Conservation (phyloP, 495 filamentous ascomycete genomes). For the Geoglossum glabrum region DNA sequence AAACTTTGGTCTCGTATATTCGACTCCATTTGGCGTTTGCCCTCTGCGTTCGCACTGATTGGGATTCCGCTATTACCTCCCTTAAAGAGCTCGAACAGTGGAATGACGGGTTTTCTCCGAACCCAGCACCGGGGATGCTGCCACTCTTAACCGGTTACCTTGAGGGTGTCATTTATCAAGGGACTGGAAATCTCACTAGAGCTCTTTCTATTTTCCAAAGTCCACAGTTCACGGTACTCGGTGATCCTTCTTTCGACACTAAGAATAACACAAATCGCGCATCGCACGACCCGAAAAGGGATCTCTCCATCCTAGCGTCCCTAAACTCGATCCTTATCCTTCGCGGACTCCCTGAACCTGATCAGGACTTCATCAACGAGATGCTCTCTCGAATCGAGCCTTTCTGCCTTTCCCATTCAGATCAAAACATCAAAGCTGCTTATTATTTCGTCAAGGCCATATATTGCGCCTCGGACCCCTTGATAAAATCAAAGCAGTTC, state of each 20-base stretch:
- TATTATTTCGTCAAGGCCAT: conserved; percentile 61
- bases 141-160: conserved; percentile 41
- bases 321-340: conserved; percentile 74
- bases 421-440: conserved; percentile 54
- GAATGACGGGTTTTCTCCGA: neutral
- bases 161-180: conserved; percentile 56
- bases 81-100: conserved; percentile 4
- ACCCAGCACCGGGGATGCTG: conserved; percentile 21
- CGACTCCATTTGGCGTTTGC: conserved; percentile 39
- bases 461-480: conserved; percentile 32
- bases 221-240: conserved; percentile 30
- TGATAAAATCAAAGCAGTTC: conserved; percentile 57
- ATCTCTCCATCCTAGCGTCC: conserved; percentile 55
- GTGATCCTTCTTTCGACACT: conserved; percentile 18
- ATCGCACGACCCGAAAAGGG: conserved; percentile 22
- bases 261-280: conserved; percentile 22
- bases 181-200: conserved; percentile 42
- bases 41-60: conserved; percentile 39
- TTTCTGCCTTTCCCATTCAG: conserved; percentile 44
- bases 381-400: conserved; percentile 46
- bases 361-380: conserved; percentile 24
- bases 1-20: conserved; percentile 30
- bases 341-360: conserved; percentile 35
- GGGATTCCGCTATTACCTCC: conserved; percentile 29
- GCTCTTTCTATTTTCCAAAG: conserved; percentile 50